phyloP scores from a whole-genome alignment of 495 filamentous ascomycete species.

The Amniculicola lignicola region DNA sequence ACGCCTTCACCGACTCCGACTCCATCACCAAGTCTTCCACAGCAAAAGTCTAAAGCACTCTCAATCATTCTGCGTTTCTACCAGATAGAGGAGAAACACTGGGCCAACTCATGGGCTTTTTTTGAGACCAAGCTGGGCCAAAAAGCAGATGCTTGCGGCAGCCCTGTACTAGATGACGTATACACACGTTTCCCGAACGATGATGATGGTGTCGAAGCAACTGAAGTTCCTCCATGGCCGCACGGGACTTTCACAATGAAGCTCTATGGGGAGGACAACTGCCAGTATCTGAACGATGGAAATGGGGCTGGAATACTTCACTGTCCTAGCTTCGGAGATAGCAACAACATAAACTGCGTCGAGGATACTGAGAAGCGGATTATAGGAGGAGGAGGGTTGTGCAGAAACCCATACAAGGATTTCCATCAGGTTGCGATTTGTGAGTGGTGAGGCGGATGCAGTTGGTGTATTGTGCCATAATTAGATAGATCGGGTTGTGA shows the following conservation, averaged over 20 bases:
- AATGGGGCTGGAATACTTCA: not conserved
- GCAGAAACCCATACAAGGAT: too few relatives aligned
- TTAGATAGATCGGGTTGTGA: too few relatives aligned
- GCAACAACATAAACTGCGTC: not conserved
- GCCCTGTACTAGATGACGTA: not conserved
- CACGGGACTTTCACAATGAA: not conserved
- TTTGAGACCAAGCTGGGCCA: not conserved
- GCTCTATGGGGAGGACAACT: not conserved
- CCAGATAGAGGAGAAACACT: not conserved
- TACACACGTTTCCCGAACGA: not conserved
- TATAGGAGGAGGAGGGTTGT: not conserved
- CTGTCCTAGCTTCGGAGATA: not conserved
- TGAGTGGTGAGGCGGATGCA: not conserved
- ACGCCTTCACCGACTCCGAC: not conserved
- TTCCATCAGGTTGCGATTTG: not conserved
- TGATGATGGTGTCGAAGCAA: not conserved
- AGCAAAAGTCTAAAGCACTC: not conserved
- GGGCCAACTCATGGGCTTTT: not conserved
- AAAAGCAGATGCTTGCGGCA: not conserved
- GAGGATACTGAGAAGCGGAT: not conserved
- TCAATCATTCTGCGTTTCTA: not conserved
- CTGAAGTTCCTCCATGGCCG: constrained; percentile 2
- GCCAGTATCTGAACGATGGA: not conserved
- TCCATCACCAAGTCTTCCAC: not conserved
- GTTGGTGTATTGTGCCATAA: too few relatives aligned